Percentiles rank a stretch among this genome's conserved stretches.
Evolutionary conservation across 305 asterid species (phyloP).

Genomic region (Rubia tinctorum): DNA sequence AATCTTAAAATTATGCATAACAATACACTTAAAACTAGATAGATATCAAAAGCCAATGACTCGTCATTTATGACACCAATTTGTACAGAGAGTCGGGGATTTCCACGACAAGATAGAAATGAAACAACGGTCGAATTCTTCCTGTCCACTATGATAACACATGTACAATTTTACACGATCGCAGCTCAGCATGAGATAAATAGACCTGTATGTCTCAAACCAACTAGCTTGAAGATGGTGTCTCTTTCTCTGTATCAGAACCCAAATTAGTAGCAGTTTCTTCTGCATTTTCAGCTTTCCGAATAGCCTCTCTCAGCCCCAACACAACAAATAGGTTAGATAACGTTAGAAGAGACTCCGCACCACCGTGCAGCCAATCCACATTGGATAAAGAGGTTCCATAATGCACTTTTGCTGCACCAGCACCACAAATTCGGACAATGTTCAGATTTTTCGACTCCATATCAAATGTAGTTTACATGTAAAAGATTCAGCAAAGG

Average conservation of each 20-base stretch:
- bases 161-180: not conserved
- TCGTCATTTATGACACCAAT: not conserved
- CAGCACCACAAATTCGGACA: conserved; percentile 9
- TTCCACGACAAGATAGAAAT: not conserved
- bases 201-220: conserved; percentile 4
- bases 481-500: not conserved
- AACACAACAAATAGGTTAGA: conserved; percentile 85
- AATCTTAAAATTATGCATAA: not conserved
- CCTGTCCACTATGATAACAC: not conserved
- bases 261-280: conserved; percentile 32
- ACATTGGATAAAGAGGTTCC: conserved; percentile 87
- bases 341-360: conserved; percentile 79
- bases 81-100: not conserved
- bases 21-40: not conserved
- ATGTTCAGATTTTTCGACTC: conserved; percentile 14
- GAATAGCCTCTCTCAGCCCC: conserved; percentile 71
- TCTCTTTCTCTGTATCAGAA: conserved; percentile 38
- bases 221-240: conserved; percentile 38
- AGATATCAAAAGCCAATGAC: not conserved
- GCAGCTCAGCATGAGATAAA: not conserved
- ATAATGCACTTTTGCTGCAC: conserved; percentile 78
- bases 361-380: conserved; percentile 95
- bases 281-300: conserved; percentile 39
- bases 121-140: not conserved
- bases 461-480: not conserved